A percentile compares a stretch with the other conserved stretches of the same genome.
Conservation (phyloP, 805 yeast species). For the Allodekkera sacchari region DNA sequence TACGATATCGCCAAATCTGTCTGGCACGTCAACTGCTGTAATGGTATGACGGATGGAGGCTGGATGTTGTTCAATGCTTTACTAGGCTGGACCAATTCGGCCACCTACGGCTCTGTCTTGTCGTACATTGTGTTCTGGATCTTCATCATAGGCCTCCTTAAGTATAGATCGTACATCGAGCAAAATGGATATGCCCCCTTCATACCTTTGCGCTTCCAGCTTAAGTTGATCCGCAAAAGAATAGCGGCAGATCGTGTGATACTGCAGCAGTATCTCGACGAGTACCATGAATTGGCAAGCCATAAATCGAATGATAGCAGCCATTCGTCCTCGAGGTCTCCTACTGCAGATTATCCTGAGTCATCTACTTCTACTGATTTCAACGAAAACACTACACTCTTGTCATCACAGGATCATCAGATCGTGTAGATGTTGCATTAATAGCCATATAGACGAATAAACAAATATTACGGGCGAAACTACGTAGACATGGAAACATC, state of each 20-base stretch:
- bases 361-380: too few species aligned
- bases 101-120: slow-evolving; percentile 79
- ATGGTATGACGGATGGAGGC: slow-evolving; percentile 83
- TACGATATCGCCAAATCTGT: slow-evolving; percentile 71
- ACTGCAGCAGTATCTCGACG: slow-evolving; percentile 15
- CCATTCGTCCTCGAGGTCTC: too few species aligned
- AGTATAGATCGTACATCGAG: slow-evolving; percentile 39
- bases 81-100: slow-evolving; percentile 91
- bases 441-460: too few species aligned
- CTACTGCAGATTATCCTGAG: too few species aligned
- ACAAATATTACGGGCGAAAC: too few species aligned
- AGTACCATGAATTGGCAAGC: too few species aligned
- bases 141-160: slow-evolving; percentile 36
- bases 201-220: slow-evolving; percentile 56
- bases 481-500: too few species aligned
- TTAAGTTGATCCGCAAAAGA: slow-evolving; percentile 40
- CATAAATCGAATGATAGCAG: too few species aligned
- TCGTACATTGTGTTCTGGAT: slow-evolving; percentile 71
- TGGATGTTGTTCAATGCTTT: slow-evolving; percentile 90
- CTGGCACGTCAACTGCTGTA: slow-evolving; percentile 95
- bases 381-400: too few species aligned
- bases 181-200: slow-evolving; percentile 49
- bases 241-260: slow-evolving; percentile 18
- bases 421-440: too few species aligned
- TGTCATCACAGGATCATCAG: too few species aligned